Evolutionary conservation across 208 protist species (phyloP).

Genomic region (Leishmania amazonensis): DNA sequence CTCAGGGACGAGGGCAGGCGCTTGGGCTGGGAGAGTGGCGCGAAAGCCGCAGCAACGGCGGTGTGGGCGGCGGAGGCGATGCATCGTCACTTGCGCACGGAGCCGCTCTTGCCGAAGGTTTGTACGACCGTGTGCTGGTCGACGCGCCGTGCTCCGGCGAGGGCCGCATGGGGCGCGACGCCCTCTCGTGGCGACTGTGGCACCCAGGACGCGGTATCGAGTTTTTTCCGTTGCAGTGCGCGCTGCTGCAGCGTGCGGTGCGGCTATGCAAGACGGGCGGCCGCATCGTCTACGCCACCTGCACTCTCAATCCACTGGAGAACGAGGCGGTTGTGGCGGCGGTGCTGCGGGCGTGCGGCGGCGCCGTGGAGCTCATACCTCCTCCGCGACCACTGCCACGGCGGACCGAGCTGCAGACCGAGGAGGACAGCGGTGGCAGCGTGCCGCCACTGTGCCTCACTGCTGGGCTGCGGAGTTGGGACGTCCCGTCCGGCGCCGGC

Average conservation of each 20-base stretch:
- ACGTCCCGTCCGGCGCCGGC: constrained; percentile 61
- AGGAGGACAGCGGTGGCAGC: neutral
- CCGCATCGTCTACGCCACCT: constrained; percentile 95
- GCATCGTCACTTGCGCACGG: neutral
- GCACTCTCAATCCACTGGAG: constrained; percentile 96
- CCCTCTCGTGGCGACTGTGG: constrained; percentile 86
- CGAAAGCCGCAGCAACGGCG: constrained; percentile 9
- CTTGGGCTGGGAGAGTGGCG: constrained; percentile 6
- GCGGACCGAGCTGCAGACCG: neutral
- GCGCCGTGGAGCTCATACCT: constrained; percentile 46
- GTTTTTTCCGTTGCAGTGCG: constrained; percentile 73
- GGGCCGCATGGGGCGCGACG: constrained; percentile 84
- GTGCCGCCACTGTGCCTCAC: constrained; percentile 29
- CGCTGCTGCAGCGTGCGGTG: constrained; percentile 73
- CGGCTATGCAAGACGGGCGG: constrained; percentile 73
- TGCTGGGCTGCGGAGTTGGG: constrained; percentile 54
- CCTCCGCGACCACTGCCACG: constrained; percentile 23
- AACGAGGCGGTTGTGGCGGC: constrained; percentile 95
- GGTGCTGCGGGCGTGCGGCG: constrained; percentile 49
- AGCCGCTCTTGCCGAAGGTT: neutral
- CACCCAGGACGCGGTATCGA: constrained; percentile 59
- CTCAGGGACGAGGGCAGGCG: constrained; percentile 36
- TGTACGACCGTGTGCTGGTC: constrained; percentile 88
- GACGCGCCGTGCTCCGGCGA: constrained; percentile 96
- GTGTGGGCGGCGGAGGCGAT: neutral